Base-by-base conservation (phyloP, 768 basidiomycete species). In the Termitomyces sp. region DNA sequence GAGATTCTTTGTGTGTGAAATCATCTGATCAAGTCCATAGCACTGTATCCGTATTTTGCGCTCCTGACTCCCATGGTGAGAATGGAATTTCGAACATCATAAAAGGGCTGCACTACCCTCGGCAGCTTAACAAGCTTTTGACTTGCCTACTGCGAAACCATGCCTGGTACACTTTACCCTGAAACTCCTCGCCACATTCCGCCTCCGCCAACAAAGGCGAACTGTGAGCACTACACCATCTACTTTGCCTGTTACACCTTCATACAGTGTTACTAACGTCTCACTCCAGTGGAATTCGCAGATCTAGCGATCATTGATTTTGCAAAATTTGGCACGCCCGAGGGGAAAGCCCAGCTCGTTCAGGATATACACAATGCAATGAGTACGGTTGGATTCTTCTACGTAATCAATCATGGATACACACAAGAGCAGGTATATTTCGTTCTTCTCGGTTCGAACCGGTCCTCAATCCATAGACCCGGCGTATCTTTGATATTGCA, bases 261-360 rank as follows among this genome's bases (percentile, higher is more conserved):
- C 16, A 1, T 20, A 36, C 6, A 22, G 16, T 9, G 22, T 29
- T 1, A 45, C 13, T 59, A 18, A 59, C 7, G 9, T 26, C 15
- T 7, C 9, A 22, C n/a, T 31, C 20, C 36, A 71, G 68, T 74
- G 60, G 73, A 73, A 54, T 72, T 65, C 49, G 84, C 80, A 1
- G 79, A 83, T 42, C 74, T 86, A n/a, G 73, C 79, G 0, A 73
- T 80, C 54, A 75, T 85, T 56, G 83, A 85, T 59, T 63, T 85
- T 20, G 72, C 81, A 3, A 71, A 72, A 50, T 73, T 71, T 2
- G 54, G 57, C 5, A 79, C 74, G 4, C 62, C 66, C 0, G 73
- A 79, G 54, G 77, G 72, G 7, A 73, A 76, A 20, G 61, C 66
- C 0, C 63, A 65, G 26, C 68, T 85, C 1, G 76, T 77, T 0